Base-by-base conservation (phyloP, 1,139 yeast genomes). In the Zygosaccharomyces pseudobailii region DNA sequence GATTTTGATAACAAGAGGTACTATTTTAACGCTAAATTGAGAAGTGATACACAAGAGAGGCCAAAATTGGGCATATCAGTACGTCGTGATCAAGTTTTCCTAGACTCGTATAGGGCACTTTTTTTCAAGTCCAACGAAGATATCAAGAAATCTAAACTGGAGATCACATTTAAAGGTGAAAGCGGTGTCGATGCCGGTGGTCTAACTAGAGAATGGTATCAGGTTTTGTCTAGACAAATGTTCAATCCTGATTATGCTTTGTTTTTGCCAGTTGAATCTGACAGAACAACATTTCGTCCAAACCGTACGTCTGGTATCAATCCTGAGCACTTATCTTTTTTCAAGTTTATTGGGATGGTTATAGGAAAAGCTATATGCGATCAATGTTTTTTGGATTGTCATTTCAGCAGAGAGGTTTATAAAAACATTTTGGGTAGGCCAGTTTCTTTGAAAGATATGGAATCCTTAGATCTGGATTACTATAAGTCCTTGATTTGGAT, bases 121-220 rank as follows among this genome's bases (percentile, higher is more conserved):
- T 88, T 88, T 62, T 89, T 85, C 74, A 89, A 88, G 60, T 71
- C 87, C 0, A 79, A 81, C 32, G 87, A 83, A 10, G 95, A 87
- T 51, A 81, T 90, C 63, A 80, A 83, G 58, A 76, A 79, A 45
- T 78, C 92, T 4, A 82, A 84, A 54, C 71, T 92, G 56, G 92
- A 86, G 46, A 82, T 94, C 38, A 78, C 77, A 28, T 94, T 94
- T 71, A 84, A 83, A 57, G 96, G 96, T 3, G 99, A 94, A 65
- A 86, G 87, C 49, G 99, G 98, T 56, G 87, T 92, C 42, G 99
- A 94, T 73, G 98, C 97, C 3, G 99, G 99, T 57, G 99, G 99
- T 44, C 84, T 94, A 21, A 88, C 97, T 0, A 75, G 98, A 61
- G 99, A 94, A 66, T 94, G 98, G 98, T 90, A 84, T 62, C 97